Percentiles rank a stretch among this genome's conserved stretches.
phyloP scores from a whole-genome alignment of 768 basidiomycete species.

The Tephrocybe sp. region DNA sequence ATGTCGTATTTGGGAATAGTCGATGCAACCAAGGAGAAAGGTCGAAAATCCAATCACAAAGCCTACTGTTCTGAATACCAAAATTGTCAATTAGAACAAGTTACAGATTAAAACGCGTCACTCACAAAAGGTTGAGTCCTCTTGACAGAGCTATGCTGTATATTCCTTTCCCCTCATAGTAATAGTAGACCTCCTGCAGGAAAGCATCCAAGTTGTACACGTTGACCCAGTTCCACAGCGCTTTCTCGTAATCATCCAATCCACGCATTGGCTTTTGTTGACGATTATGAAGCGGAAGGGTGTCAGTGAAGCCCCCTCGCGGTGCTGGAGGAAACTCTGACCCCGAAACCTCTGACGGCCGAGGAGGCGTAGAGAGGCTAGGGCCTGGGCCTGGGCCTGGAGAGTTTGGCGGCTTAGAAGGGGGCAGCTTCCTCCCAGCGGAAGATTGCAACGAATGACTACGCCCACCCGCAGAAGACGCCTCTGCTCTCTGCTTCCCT shows the following conservation, averaged over 20 bases:
- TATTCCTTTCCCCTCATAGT: conserved; percentile 96
- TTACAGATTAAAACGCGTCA: conserved; percentile 21
- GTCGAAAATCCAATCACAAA: conserved; percentile 99
- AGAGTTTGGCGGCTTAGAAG: conserved; percentile 32
- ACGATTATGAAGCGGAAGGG: conserved; percentile 30
- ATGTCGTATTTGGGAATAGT: conserved; percentile 78
- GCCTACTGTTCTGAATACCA: conserved; percentile 77
- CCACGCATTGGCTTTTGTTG: conserved; percentile 59
- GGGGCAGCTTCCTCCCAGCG: conserved; percentile 40
- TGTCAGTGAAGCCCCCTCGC: conserved; percentile 22
- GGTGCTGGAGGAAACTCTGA: conserved; percentile 22
- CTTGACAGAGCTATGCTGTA: conserved; percentile 91
- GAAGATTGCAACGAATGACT: conserved; percentile 55
- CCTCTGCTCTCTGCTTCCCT: conserved; percentile 23
- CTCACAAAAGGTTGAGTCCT: conserved; percentile 93
- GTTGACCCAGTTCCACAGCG: conserved; percentile 99
- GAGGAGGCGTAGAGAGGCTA: conserved; percentile 53
- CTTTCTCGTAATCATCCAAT: conserved; percentile 83
- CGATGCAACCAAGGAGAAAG: conserved; percentile 92
- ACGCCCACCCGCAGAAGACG: conserved; percentile 25
- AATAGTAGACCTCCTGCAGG: conserved; percentile 91
- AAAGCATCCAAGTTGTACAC: conserved; percentile 96
- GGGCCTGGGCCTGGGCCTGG: conserved; percentile 25
- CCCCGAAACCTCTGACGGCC: conserved; percentile 62
- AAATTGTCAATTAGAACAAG: conserved; percentile 21